Percentiles rank a stretch among this genome's conserved stretches.
phyloP scores from a whole-genome alignment of 2,329 filamentous ascomycete genomes.

The Blastomyces emzantsi region DNA sequence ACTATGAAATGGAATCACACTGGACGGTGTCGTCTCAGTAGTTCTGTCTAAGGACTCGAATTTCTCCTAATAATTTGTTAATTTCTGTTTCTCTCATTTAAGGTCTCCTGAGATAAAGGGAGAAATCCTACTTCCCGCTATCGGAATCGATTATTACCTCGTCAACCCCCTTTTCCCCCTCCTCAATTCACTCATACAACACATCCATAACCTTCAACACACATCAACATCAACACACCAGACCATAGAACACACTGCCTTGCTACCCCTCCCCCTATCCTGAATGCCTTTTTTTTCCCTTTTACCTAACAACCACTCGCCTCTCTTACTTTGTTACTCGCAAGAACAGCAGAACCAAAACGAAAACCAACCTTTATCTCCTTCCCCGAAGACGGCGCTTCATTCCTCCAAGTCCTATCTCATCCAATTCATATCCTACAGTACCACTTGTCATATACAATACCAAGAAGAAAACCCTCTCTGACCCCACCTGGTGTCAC shows the following conservation, averaged over 20 bases:
- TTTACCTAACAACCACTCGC: constrained; percentile 10
- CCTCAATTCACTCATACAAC: neutral
- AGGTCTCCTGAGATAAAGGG: neutral
- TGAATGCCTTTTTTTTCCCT: constrained; percentile 13
- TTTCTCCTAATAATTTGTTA: neutral
- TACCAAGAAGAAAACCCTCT: neutral
- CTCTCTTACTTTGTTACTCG: neutral
- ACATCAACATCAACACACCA: neutral
- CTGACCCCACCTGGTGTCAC: neutral
- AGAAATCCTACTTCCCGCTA: no score
- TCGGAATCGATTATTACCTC: neutral
- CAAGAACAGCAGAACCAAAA: constrained; percentile 1
- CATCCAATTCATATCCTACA: neutral
- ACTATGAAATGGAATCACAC: constrained; percentile 2
- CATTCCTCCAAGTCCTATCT: neutral
- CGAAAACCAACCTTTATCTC: neutral
- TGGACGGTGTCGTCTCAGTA: neutral
- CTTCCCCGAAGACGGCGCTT: neutral
- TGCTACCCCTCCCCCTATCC: constrained; percentile 9
- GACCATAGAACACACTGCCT: constrained; percentile 14
- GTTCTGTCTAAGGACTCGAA: neutral
- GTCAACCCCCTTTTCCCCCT: neutral
- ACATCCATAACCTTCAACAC: neutral
- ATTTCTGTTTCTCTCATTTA: neutral
- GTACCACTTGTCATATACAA: neutral